Evolutionary conservation across 257 asterid species (phyloP).

Genomic region (Cynanchum wilfordii): DNA sequence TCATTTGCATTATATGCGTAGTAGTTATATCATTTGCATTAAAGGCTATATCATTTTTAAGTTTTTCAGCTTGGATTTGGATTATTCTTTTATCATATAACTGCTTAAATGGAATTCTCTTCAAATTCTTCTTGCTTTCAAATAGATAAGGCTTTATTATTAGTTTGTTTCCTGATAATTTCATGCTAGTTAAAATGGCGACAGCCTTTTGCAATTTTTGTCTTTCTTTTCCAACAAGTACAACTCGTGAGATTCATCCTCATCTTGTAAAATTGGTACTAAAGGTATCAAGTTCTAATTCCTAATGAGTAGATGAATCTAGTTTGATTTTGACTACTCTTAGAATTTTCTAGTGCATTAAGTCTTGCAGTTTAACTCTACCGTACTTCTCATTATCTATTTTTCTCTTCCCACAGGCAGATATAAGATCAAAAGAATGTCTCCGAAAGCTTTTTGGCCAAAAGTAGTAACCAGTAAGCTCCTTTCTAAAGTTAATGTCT

Average conservation of each 20-base stretch:
- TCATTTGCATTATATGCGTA: too few species aligned
- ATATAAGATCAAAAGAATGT: slow-evolving; percentile 7
- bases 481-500: not conserved
- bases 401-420: not conserved
- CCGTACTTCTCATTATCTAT: not conserved
- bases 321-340: not conserved
- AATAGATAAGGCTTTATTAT: not conserved
- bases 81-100: too few species aligned
- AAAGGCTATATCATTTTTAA: too few species aligned
- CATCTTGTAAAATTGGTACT: not conserved
- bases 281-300: not conserved
- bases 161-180: not conserved
- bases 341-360: not conserved
- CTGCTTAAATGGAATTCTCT: too few species aligned
- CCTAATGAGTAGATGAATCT: not conserved
- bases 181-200: not conserved
- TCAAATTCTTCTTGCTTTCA: not conserved
- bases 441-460: not conserved
- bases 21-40: too few species aligned
- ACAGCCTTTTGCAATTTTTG: not conserved
- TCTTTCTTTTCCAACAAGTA: not conserved
- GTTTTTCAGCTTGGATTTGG: too few species aligned
- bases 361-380: not conserved
- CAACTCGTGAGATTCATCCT: not conserved
- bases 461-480: not conserved